Conservation (phyloP, 176 grass and related monocot genomes). For the Musa acuminata region DNA sequence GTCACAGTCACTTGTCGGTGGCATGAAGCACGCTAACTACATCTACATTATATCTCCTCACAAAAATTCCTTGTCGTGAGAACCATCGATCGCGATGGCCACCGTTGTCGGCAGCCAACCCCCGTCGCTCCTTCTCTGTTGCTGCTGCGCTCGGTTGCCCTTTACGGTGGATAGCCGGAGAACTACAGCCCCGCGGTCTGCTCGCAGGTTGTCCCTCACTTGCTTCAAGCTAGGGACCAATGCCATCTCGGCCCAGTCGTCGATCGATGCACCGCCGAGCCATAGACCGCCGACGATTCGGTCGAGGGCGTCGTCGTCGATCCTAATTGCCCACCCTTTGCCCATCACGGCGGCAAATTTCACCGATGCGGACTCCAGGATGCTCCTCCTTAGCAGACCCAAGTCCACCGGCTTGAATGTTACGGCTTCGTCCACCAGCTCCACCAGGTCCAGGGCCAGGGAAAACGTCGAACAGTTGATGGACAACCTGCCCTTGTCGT, state of each 20-base stretch:
- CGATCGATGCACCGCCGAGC: slow-evolving; percentile 48
- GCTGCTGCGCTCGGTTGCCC: neutral
- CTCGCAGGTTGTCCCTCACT: slow-evolving; percentile 47
- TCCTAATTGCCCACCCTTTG: slow-evolving; percentile 33
- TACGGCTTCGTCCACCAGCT: slow-evolving; percentile 62
- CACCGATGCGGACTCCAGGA: slow-evolving; percentile 45
- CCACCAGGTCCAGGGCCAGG: slow-evolving; percentile 37
- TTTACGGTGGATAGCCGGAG: slow-evolving; percentile 39
- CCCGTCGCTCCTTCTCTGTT: slow-evolving; percentile 17
- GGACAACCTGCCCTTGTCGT: slow-evolving; percentile 30
- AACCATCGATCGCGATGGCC: slow-evolving; percentile 36
- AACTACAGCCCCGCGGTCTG: slow-evolving; percentile 1
- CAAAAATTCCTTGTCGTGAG: neutral
- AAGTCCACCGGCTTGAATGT: slow-evolving; percentile 73
- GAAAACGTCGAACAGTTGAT: slow-evolving; percentile 37
- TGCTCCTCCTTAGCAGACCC: slow-evolving; percentile 31
- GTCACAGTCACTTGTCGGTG: too few relatives aligned
- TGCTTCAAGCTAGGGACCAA: slow-evolving; percentile 51
- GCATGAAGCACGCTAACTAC: too few relatives aligned
- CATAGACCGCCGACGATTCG: slow-evolving; percentile 47
- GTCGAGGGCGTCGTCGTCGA: slow-evolving; percentile 81
- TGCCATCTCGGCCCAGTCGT: slow-evolving; percentile 59
- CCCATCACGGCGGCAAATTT: slow-evolving; percentile 54
- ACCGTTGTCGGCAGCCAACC: slow-evolving; percentile 46
- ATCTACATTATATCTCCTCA: too few relatives aligned